Percentiles rank a stretch among this genome's conserved stretches.
Evolutionary conservation across 2,329 filamentous ascomycete genomes (phyloP).

Genomic region (Xylaria sp.): DNA sequence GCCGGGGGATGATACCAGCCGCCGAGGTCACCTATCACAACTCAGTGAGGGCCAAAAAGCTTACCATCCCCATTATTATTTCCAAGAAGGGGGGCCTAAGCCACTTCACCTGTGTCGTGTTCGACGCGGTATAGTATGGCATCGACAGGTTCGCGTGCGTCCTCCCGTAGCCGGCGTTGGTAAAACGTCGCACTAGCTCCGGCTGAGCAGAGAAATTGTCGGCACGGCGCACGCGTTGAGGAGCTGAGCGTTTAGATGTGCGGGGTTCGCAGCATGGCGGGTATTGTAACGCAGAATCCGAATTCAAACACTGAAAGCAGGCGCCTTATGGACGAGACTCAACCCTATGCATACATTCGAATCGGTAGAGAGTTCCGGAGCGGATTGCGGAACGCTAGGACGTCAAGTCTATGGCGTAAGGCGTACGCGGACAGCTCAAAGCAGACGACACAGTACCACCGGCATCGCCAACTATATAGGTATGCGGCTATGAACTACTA

Average conservation of each 20-base stretch:
- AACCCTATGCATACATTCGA: no score
- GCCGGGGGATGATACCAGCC: background rate
- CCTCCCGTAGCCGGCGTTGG: background rate
- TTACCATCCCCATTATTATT: background rate
- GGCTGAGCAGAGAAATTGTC: background rate
- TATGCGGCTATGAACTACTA: no score
- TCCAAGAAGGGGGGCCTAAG: background rate
- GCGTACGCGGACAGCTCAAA: background rate
- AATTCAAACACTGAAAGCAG: background rate
- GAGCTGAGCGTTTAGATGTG: background rate
- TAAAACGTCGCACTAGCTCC: background rate
- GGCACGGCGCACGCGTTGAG: background rate
- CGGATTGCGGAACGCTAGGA: background rate
- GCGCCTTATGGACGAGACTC: no score
- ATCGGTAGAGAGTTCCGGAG: background rate
- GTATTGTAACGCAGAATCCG: background rate
- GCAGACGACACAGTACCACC: background rate
- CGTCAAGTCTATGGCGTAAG: background rate
- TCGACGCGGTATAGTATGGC: background rate
- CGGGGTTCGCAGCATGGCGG: background rate
- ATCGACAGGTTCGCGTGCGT: background rate
- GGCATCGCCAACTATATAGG: background rate
- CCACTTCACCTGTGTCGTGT: background rate
- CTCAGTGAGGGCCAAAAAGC: background rate
- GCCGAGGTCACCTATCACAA: background rate